Evolutionary conservation across 805 yeast genomes (phyloP), one percentile per base, ranked within the genome.

Genomic region (Suhomyces kilbournensis): DNA sequence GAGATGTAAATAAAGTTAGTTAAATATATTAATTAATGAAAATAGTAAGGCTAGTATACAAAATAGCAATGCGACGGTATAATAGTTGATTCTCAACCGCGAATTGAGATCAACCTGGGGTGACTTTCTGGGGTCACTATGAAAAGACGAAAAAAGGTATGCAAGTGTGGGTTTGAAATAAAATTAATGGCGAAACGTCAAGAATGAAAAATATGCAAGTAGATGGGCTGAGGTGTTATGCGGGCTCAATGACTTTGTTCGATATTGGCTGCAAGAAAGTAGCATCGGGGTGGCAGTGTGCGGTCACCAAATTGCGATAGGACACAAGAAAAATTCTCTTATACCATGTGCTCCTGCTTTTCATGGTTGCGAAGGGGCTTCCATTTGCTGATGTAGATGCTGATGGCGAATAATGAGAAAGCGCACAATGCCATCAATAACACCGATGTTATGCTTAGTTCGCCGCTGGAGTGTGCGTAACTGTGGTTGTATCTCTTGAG

Each of bases 401-500:
- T 38, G 2, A 38, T 17, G 23, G 42, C 42, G 9, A 38, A 19
- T 38, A 38, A 38, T 19, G n/a, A 38, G 23, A 38, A 17, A 6
- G 22, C 22, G 7, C 23, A 23, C 42, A 19, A 38, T 38, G 23
- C 42, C 17, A 38, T 8, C 14, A 38, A 19, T 17, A 38, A 19
- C n/a, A 38, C n/a, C 12, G 42, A 17, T 38, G 20, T 14, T 17
- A 38, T 10, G 22, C 17, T 38, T 19, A 19, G 6, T 7, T 22
- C 45, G 17, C 23, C 35, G 40, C 10, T 12, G 14, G 38, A 9
- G 49, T 48, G 50, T 19, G 52, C 12, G 12, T 44, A 38, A 7
- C 44, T 38, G 22, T 35, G 45, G 47, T 50, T 42, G 44, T 46
- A 23, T 22, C 40, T 50, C 38, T 48, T 44, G 28, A 34, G 51